Conservation (phyloP, 352 stramenopile species). For the Pythium monospermum region DNA sequence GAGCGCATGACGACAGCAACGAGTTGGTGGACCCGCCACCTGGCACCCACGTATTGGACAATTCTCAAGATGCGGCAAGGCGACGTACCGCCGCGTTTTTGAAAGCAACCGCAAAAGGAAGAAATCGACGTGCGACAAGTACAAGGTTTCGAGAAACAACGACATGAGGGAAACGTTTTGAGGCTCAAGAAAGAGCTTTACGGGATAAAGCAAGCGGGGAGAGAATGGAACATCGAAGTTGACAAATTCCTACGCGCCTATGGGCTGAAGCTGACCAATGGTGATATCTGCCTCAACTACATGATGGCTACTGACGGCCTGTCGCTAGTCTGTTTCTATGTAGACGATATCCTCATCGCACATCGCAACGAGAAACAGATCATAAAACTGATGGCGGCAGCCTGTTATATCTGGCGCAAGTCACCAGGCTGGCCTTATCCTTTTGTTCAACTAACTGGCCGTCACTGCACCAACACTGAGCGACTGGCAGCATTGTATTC, state of each 20-base stretch:
- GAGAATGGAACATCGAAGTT: slow-evolving; percentile 7
- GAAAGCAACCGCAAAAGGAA: too few species aligned
- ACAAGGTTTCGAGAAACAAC: background rate
- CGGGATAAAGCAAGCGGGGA: background rate
- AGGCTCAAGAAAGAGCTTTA: slow-evolving; percentile 6
- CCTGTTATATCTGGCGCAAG: too few species aligned
- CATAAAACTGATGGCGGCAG: too few species aligned
- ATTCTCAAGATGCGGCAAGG: too few species aligned
- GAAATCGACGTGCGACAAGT: background rate
- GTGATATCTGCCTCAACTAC: slow-evolving; percentile 3
- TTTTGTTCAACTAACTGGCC: too few species aligned
- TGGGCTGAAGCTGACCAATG: background rate
- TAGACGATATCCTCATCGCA: slow-evolving; percentile 7
- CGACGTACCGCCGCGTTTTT: too few species aligned
- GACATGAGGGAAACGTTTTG: background rate
- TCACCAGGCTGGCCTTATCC: too few species aligned
- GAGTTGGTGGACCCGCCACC: too few species aligned
- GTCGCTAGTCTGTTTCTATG: slow-evolving; percentile 7
- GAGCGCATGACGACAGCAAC: too few species aligned
- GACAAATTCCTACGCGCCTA: slow-evolving; percentile 1
- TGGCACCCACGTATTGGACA: too few species aligned
- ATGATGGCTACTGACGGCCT: background rate
- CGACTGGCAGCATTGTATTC: too few species aligned
- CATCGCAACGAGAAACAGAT: background rate
- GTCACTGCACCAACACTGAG: too few species aligned